phyloP scores from a whole-genome alignment of 345 rosid genomes.

The Ceriops decandra region DNA sequence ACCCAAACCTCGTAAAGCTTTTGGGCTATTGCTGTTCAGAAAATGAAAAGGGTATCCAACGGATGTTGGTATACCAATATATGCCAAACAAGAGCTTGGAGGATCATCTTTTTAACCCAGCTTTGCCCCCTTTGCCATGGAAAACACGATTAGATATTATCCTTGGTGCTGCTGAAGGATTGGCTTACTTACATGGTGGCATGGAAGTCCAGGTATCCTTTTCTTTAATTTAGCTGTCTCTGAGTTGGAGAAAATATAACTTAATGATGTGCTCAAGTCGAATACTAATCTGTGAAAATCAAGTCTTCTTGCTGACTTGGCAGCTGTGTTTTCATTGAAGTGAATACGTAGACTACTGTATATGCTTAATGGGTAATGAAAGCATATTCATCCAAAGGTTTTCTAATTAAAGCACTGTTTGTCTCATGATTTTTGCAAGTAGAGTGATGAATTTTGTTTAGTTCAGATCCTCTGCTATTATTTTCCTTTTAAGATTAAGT shows the following conservation, averaged over 20 bases:
- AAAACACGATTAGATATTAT: conserved; percentile 69
- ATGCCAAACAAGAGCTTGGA: conserved; percentile 87
- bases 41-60: conserved; percentile 56
- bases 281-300: background rate
- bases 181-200: conserved; percentile 72
- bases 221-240: background rate
- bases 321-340: background rate
- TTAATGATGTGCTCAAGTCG: background rate
- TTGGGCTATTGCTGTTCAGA: conserved; percentile 71
- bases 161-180: conserved; percentile 83
- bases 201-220: conserved; percentile 59
- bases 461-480: too few relatives aligned
- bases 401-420: background rate
- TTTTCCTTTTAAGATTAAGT: too few relatives aligned
- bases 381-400: background rate
- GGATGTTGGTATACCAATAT: conserved; percentile 71
- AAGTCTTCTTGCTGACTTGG: background rate
- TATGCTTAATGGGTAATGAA: background rate
- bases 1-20: conserved; percentile 84
- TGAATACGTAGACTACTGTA: background rate
- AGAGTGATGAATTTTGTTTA: too few relatives aligned
- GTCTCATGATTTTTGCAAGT: too few relatives aligned
- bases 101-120: conserved; percentile 59
- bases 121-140: conserved; percentile 52
- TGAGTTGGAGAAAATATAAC: background rate